Conservation (phyloP, 257 asterid genomes). For the Voacanga thouarsii region DNA sequence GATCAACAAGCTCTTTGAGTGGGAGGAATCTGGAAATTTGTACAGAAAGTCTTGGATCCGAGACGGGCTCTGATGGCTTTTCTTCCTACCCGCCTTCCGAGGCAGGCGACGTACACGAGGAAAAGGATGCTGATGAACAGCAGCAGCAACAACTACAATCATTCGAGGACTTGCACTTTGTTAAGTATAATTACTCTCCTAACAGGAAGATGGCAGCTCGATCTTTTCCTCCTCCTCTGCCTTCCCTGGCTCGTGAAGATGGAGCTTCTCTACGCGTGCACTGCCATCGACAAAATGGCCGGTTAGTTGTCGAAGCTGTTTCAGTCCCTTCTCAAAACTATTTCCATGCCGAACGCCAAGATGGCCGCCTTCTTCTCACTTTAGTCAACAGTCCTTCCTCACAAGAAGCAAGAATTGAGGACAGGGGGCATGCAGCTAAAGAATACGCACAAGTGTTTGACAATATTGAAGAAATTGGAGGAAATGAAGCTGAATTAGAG, state of each 20-base stretch:
- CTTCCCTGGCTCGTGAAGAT: conserved; percentile 48
- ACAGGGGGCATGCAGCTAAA: conserved; percentile 16
- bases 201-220: conserved; percentile 33
- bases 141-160: conserved; percentile 5
- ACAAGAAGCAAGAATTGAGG: conserved; percentile 14
- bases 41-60: conserved; percentile 89
- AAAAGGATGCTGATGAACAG: neutral
- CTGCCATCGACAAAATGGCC: conserved; percentile 53
- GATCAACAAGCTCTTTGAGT: conserved; percentile 45
- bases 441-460: conserved; percentile 23
- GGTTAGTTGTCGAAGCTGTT: conserved; percentile 71
- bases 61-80: conserved; percentile 71
- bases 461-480: conserved; percentile 32
- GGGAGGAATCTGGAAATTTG: conserved; percentile 72
- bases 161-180: conserved; percentile 28
- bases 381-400: conserved; percentile 25
- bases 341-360: conserved; percentile 53
- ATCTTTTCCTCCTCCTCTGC: conserved; percentile 80
- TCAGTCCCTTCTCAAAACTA: conserved; percentile 43
- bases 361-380: conserved; percentile 70
- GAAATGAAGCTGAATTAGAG: conserved; percentile 2
- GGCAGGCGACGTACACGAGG: conserved; percentile 29
- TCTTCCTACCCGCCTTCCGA: conserved; percentile 33
- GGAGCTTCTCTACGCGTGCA: conserved; percentile 56
- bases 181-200: conserved; percentile 28